These are phyloP conservation scores for Aureobasidium sp. DNA, from an alignment of 2,329 filamentous ascomycete species.

Conservation along the genomic window DNA sequence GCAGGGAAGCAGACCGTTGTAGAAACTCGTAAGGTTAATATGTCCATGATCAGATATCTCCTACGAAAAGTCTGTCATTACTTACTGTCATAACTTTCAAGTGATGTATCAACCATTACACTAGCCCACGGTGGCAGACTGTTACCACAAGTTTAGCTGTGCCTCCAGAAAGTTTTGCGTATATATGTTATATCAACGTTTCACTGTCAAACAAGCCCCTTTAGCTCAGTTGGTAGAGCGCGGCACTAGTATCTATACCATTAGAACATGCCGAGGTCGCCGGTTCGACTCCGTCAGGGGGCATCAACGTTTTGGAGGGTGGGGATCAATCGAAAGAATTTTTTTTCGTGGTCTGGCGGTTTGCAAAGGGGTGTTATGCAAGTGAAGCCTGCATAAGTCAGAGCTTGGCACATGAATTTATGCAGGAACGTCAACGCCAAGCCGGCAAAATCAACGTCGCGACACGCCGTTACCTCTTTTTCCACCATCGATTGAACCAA, in stretches of 20 bases:
- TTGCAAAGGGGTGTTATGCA: background rate
- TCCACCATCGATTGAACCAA: background rate
- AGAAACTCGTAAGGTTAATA: no score
- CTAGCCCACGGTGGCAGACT: no score
- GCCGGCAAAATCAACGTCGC: background rate
- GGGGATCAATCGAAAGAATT: background rate
- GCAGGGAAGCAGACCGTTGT: no score
- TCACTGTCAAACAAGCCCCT: background rate
- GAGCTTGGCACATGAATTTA: background rate
- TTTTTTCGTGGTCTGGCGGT: background rate
- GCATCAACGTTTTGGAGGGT: background rate
- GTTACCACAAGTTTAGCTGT: no score
- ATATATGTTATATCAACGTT: no score
- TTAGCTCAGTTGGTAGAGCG: conserved; percentile 3
- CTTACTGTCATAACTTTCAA: background rate
- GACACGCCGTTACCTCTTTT: background rate
- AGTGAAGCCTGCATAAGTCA: background rate
- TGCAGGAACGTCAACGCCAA: background rate
- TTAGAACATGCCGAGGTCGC: background rate
- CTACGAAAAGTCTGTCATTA: no score
- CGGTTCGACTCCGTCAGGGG: background rate
- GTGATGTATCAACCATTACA: background rate
- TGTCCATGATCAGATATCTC: no score
- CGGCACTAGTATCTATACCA: background rate
- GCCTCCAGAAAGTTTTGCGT: no score